Percentiles rank a stretch among this genome's conserved stretches.
Conservation (phyloP, 768 basidiomycete species). For the Mycena rosella region DNA sequence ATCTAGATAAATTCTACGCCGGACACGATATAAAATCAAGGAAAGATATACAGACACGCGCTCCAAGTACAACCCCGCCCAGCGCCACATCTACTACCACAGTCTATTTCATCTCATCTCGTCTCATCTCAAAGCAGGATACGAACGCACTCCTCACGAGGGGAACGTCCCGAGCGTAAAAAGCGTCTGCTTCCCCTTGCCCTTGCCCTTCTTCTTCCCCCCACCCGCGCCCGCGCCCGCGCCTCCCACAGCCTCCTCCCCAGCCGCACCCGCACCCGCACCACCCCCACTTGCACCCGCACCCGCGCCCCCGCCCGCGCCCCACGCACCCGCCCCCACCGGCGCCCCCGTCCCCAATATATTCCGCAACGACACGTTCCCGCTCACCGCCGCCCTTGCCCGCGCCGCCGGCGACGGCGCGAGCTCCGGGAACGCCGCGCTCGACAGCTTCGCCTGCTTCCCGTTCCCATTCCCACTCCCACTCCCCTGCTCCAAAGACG, state of each 20-base stretch:
- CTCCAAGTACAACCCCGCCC: too few relatives aligned
- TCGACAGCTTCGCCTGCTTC: slow-evolving; percentile 62
- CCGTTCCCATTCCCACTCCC: slow-evolving; percentile 10
- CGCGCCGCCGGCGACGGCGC: slow-evolving; percentile 59
- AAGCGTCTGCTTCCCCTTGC: slow-evolving; percentile 87
- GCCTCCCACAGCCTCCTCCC: slow-evolving; percentile 66
- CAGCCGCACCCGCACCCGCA: slow-evolving; percentile 34
- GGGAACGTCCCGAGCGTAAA: slow-evolving; percentile 74
- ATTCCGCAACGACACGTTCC: slow-evolving; percentile 76
- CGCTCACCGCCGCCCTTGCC: slow-evolving; percentile 62
- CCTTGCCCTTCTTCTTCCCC: slow-evolving; percentile 77
- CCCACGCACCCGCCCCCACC: slow-evolving; percentile 59
- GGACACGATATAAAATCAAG: too few relatives aligned
- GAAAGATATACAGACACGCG: too few relatives aligned
- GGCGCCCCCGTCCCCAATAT: slow-evolving; percentile 66
- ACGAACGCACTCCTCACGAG: slow-evolving; percentile 37
- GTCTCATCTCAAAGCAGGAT: too few relatives aligned
- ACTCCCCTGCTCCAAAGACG: slow-evolving; percentile 17
- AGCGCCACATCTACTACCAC: too few relatives aligned
- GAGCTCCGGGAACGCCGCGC: slow-evolving; percentile 76
- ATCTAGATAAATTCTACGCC: too few relatives aligned
- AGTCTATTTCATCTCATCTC: too few relatives aligned
- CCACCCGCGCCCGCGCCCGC: slow-evolving; percentile 68
- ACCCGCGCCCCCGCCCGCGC: slow-evolving; percentile 51
- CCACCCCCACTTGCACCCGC: slow-evolving; percentile 18